Evolutionary conservation across 768 basidiomycete genomes (phyloP), one percentile per base, ranked within the genome.

Genomic region (Mycena galericulata): DNA sequence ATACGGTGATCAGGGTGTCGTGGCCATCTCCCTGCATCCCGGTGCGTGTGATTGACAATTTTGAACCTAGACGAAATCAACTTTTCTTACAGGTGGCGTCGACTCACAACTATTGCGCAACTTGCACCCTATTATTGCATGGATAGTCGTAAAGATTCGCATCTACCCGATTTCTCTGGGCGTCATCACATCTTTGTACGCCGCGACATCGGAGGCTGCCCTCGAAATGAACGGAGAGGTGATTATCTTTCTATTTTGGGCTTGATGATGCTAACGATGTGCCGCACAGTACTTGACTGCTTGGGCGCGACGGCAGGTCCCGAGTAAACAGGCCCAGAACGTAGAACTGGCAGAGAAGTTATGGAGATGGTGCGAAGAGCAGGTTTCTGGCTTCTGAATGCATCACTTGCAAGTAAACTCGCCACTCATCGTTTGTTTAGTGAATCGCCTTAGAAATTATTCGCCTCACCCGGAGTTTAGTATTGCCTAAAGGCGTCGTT

Each of bases 1-100:
- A 46, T 79, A 79, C 72, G 76, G 71, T 3, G 75, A 74, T 50
- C 62, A 76, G 40, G 78, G 79, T 2, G 72, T 80, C 55, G 69
- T 80, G 0, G 73, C 77, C 26, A 76, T 76, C 20, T 73, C 79
- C 22, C 40, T 80, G n/a, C 73, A 79, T 67, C 79, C 79, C 11
- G 78, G 79, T 75, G 40, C 41, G 67, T 62, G 38, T 46, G 27
- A 9, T 32, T 47, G 12, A 36, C 30, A 36, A 56, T 47, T 1
- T 50, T 22, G 14, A 62, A 7, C 20, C 15, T 32, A n/a, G 24
- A 22, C 43, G 36, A 12, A 54, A 32, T 14, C 30, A n/a, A n/a
- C n/a, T n/a, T n/a, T n/a, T 26, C 46, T 62, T 45, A 3, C 59
- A 73, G 68, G 71, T 30, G 61, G 73, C 46, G 77, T 80, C 55